Percentiles rank a stretch among this genome's conserved stretches.
phyloP scores from a whole-genome alignment of 129 eudicot genomes.

The Chrysanthemum makinoi region DNA sequence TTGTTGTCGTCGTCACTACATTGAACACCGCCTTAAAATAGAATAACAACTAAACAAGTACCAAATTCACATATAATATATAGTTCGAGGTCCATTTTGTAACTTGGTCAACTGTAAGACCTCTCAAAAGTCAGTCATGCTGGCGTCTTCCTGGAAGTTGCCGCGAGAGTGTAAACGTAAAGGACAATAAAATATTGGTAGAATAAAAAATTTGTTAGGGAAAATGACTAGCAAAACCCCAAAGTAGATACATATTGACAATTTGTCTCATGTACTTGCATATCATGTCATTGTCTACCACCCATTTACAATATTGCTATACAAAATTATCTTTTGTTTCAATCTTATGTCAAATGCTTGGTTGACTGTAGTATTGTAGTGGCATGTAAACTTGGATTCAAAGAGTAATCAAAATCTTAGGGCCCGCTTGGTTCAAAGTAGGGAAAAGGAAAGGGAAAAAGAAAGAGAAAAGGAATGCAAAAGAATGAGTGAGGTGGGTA shows the following conservation, averaged over 20 bases:
- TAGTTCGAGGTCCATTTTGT: too few relatives aligned
- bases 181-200: conserved; percentile 15
- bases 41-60: too few relatives aligned
- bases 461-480: too few relatives aligned
- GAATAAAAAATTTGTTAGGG: conserved; percentile 10
- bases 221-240: background rate
- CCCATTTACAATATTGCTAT: background rate
- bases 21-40: too few relatives aligned
- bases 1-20: too few relatives aligned
- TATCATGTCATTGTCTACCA: background rate
- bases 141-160: conserved; percentile 14
- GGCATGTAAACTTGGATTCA: background rate
- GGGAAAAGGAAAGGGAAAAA: too few relatives aligned
- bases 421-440: too few relatives aligned
- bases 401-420: too few relatives aligned
- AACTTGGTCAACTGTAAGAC: too few relatives aligned
- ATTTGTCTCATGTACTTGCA: background rate
- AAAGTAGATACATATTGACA: conserved; percentile 10
- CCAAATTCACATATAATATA: too few relatives aligned
- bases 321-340: background rate
- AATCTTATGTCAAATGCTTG: conserved; percentile 5
- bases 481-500: too few relatives aligned
- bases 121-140: conserved; percentile 13
- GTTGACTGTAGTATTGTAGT: background rate
- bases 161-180: conserved; percentile 10